phyloP scores from a whole-genome alignment of 73 alveolate genomes.

The Loxodes magnus region DNA sequence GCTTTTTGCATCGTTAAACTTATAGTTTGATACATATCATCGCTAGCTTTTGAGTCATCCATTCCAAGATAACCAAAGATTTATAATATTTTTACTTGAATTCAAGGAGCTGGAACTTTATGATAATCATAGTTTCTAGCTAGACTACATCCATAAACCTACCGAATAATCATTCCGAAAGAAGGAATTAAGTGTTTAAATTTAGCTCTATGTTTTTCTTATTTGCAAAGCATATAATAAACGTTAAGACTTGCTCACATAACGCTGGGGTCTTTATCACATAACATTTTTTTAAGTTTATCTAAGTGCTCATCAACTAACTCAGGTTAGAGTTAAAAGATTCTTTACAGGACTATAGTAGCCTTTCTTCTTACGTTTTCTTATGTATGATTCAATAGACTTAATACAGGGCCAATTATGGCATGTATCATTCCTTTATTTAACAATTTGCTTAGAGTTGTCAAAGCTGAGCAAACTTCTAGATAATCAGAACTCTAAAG shows the following conservation, averaged over 20 bases:
- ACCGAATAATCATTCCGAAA: constrained; percentile 77
- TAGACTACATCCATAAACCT: constrained; percentile 56
- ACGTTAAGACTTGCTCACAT: constrained; percentile 75
- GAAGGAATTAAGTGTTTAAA: constrained; percentile 83
- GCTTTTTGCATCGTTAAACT: constrained; percentile 77
- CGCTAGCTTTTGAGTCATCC: constrained; percentile 85
- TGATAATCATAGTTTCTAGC: constrained; percentile 97
- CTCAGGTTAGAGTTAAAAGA: constrained; percentile 50
- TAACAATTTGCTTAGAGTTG: constrained; percentile 67
- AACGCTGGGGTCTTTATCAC: constrained; percentile 77
- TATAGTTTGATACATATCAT: constrained; percentile 90
- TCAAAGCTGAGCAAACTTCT: constrained; percentile 90
- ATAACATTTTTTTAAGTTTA: constrained; percentile 34
- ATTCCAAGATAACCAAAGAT: constrained; percentile 76
- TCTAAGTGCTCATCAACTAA: constrained; percentile 29
- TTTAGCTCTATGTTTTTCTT: constrained; percentile 22
- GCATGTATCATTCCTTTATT: constrained; percentile 79
- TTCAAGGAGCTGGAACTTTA: constrained; percentile 98
- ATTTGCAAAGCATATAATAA: not conserved
- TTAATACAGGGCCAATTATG: constrained; percentile 66
- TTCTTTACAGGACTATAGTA: constrained; percentile 62
- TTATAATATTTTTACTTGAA: constrained; percentile 77
- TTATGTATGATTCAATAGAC: constrained; percentile 68
- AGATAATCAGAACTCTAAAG: constrained; percentile 76
- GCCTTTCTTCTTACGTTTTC: constrained; percentile 86